phyloP scores from a whole-genome alignment of 768 basidiomycete species.

The Boletus sp. region DNA sequence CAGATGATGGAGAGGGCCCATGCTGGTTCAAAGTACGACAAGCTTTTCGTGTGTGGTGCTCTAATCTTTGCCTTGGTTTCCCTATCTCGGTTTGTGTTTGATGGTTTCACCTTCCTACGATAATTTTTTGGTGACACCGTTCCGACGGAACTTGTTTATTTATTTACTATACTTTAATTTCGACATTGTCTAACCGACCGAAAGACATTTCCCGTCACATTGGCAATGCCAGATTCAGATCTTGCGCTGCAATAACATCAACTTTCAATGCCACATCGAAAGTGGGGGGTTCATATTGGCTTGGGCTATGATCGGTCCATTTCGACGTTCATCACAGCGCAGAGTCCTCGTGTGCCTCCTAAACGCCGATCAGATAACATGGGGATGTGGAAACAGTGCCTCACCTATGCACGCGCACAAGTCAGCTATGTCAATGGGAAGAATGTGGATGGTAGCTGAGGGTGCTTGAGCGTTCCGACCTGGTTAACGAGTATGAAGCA shows the following conservation, averaged over 20 bases:
- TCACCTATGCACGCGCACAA: not conserved
- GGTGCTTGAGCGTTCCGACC: not conserved
- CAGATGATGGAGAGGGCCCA: not conserved
- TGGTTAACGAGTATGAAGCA: not conserved
- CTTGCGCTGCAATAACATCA: not conserved
- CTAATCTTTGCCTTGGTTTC: constrained; percentile 11
- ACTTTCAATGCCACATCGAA: not conserved
- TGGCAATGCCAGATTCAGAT: not conserved
- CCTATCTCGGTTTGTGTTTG: constrained; percentile 13
- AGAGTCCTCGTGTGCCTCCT: constrained; percentile 9
- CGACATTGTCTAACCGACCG: not conserved
- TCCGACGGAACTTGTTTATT: not conserved
- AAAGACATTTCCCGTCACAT: not conserved
- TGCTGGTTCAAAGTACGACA: constrained; percentile 2
- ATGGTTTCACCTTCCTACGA: not conserved
- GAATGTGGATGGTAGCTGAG: not conserved
- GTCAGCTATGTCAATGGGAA: not conserved
- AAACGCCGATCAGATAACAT: not conserved
- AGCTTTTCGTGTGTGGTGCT: constrained; percentile 13
- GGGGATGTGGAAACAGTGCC: not conserved
- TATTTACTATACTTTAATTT: constrained; percentile 7
- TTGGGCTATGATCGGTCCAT: not conserved
- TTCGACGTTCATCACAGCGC: not conserved
- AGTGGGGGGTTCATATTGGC: not conserved
- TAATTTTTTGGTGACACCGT: not conserved